Conservation (phyloP, 306 rosid species). For the Citrullus mucosospermus region DNA sequence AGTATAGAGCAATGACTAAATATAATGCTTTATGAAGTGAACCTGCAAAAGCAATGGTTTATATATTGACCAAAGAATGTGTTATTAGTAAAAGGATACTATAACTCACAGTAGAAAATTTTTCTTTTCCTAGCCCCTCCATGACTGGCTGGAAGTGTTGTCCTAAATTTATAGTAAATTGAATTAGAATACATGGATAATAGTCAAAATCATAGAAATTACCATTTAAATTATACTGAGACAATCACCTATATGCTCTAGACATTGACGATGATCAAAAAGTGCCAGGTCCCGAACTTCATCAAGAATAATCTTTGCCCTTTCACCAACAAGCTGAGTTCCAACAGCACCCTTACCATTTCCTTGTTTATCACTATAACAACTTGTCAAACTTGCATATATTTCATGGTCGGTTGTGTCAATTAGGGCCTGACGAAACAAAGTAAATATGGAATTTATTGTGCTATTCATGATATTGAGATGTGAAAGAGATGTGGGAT, state of each 20-base stretch:
- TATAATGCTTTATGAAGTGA: background rate
- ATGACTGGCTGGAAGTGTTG: slow-evolving; percentile 59
- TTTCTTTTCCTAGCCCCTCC: slow-evolving; percentile 38
- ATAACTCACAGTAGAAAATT: slow-evolving; percentile 44
- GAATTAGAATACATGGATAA: slow-evolving; percentile 12
- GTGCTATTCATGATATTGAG: background rate
- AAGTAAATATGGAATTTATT: background rate
- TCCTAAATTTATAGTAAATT: slow-evolving; percentile 36
- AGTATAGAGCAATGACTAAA: background rate
- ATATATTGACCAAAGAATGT: slow-evolving; percentile 5
- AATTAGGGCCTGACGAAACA: slow-evolving; percentile 56
- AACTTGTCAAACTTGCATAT: slow-evolving; percentile 53
- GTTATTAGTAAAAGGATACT: background rate
- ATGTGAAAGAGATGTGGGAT: background rate
- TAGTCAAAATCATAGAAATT: background rate
- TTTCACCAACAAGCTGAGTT: slow-evolving; percentile 74
- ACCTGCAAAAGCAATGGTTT: background rate
- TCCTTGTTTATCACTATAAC: slow-evolving; percentile 39
- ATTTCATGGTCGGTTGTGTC: slow-evolving; percentile 69
- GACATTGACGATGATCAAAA: slow-evolving; percentile 55
- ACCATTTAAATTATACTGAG: slow-evolving; percentile 8
- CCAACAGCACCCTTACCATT: slow-evolving; percentile 78
- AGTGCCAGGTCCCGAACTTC: slow-evolving; percentile 61
- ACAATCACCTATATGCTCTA: slow-evolving; percentile 61
- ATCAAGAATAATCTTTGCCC: slow-evolving; percentile 72